Conservation (phyloP, 2,329 filamentous ascomycete genomes). For the Dactylellina sp. region DNA sequence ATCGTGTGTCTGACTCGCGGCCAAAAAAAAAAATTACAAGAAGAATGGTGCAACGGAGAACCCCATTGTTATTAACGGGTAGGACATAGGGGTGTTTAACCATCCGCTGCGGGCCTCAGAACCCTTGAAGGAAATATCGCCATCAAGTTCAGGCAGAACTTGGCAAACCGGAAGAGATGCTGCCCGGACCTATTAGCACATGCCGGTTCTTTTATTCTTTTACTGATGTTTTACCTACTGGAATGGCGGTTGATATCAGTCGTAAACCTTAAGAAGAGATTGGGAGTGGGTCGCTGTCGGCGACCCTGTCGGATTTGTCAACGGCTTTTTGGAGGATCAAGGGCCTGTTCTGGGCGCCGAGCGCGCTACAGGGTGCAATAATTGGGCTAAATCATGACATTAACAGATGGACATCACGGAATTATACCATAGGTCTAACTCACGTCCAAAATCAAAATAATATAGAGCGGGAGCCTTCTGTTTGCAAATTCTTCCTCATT, state of each 20-base stretch:
- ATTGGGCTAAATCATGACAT: neutral
- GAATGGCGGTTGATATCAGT: slow-evolving; percentile 11
- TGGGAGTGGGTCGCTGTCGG: slow-evolving; percentile 26
- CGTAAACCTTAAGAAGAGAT: neutral
- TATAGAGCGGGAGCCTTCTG: too few relatives aligned
- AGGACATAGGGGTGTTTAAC: slow-evolving; percentile 14
- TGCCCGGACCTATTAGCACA: slow-evolving; percentile 3
- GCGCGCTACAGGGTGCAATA: neutral
- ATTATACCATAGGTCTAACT: too few relatives aligned
- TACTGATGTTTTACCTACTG: neutral
- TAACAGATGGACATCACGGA: neutral
- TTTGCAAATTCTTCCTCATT: too few relatives aligned
- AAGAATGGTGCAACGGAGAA: neutral
- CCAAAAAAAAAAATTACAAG: neutral
- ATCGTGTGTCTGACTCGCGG: slow-evolving; percentile 1
- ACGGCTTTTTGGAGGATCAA: slow-evolving; percentile 10
- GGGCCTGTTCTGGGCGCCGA: slow-evolving; percentile 15
- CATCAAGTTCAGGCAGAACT: slow-evolving; percentile 2
- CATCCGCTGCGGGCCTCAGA: neutral
- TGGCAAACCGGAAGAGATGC: slow-evolving; percentile 13
- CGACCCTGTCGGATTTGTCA: slow-evolving; percentile 15
- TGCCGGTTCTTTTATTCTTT: slow-evolving; percentile 10
- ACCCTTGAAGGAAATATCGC: neutral
- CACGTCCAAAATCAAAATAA: too few relatives aligned
- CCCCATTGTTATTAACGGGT: slow-evolving; percentile 6